Percentiles rank a stretch among this genome's conserved stretches.
Conservation (phyloP, 2,329 filamentous ascomycete species). For the Metarhizium robertsii region DNA sequence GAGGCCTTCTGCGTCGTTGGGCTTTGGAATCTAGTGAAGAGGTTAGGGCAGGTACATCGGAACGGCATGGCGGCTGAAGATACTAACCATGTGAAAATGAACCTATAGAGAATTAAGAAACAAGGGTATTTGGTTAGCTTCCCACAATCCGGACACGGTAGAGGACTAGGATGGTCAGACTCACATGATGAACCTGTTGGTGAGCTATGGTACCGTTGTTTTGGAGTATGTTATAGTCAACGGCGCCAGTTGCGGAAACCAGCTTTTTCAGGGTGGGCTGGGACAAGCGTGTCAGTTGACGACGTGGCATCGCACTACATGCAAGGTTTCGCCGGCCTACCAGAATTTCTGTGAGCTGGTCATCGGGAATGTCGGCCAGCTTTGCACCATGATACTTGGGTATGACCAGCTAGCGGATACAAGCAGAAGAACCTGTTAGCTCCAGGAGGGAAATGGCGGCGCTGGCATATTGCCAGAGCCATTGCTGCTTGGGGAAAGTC, state of each 20-base stretch:
- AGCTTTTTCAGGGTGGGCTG: slow-evolving; percentile 65
- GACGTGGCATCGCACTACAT: not conserved
- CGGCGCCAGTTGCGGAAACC: slow-evolving; percentile 62
- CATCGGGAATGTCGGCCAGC: slow-evolving; percentile 86
- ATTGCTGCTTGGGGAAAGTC: not conserved
- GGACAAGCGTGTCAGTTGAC: not conserved
- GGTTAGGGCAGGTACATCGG: not conserved
- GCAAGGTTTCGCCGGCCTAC: slow-evolving; percentile 35
- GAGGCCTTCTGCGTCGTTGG: slow-evolving; percentile 71
- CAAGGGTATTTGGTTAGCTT: slow-evolving; percentile 4
- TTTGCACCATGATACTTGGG: slow-evolving; percentile 92
- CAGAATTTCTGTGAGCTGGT: slow-evolving; percentile 72
- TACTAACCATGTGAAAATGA: slow-evolving; percentile 81
- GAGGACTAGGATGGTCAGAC: slow-evolving; percentile 14
- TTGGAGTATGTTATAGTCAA: slow-evolving; percentile 88
- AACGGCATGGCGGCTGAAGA: not conserved
- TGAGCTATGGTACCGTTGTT: slow-evolving; percentile 92
- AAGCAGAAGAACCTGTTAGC: not conserved
- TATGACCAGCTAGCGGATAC: slow-evolving; percentile 66
- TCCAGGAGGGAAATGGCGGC: not conserved
- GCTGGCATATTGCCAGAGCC: not conserved
- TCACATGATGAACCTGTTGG: slow-evolving; percentile 84
- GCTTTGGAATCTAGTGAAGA: slow-evolving; percentile 75
- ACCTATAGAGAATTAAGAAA: slow-evolving; percentile 40
- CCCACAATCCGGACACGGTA: not conserved